Base-by-base conservation (phyloP, 129 eudicot genomes). In the Cynara cardunculus region DNA sequence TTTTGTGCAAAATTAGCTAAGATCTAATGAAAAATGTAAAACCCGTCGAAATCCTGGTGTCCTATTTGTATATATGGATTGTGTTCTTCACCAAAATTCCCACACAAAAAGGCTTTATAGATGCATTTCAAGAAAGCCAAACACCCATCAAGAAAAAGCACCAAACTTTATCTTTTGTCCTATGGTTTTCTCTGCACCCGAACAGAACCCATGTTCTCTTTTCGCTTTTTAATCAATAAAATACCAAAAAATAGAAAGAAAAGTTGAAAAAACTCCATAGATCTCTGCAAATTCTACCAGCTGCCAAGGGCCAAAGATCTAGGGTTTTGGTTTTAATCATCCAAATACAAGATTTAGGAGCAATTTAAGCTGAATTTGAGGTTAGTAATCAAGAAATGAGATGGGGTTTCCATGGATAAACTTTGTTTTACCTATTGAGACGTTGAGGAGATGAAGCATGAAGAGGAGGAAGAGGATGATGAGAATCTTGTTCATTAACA, bases 361-460 rank as follows among this genome's bases (percentile, higher is more conserved):
- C 10, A 72, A 13, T 71, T 37, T 64, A 25, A 74, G 59, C 22
- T 79, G 25, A 68, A 5, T 16, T 53, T 67, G 2, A 12, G 21
- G 9, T 74, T 37, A 8, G n/a, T 21, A 71, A 81, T 79, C 56
- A 68, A 75, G 9, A 76, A 30, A 76, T 53, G n/a, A 59, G 35
- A 12, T 32, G 27, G 27, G 59, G 26, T 2, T 39, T 64, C 16
- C 6, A 25, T 24, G 21, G 2, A 80, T 24, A 18, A 71, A 16
- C 21, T 21, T 16, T 26, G 2, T 24, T 14, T 79, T 26, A 89
- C 97, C 94, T 90, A 85, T 59, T 85, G 25, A 85, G 74, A 10
- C 97, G 91, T 83, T 86, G 87, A 83, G 97, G 92, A 35, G 94
- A 92, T 71, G 86, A 83, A 83, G 78, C 59, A 66, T 87, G 89